phyloP scores from a whole-genome alignment of 441 rosid genomes.

The Erysimum cheiri region DNA sequence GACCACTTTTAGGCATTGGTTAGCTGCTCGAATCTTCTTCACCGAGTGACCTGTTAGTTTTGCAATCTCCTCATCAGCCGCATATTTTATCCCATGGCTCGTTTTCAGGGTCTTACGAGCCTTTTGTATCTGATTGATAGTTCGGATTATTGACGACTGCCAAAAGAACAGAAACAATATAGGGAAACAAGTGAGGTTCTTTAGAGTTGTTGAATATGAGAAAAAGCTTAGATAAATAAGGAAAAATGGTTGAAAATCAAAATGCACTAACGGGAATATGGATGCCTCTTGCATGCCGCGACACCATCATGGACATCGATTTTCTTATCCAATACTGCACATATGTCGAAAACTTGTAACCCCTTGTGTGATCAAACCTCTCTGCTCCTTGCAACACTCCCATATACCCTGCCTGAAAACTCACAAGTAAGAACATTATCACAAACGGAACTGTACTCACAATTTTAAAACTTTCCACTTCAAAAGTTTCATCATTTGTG shows the following conservation, averaged over 20 bases:
- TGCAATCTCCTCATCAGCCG: constrained; percentile 66
- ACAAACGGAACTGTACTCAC: constrained; percentile 14
- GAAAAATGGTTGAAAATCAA: constrained; percentile 25
- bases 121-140: constrained; percentile 64
- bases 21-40: constrained; percentile 71
- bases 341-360: constrained; percentile 85
- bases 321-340: constrained; percentile 87
- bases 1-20: constrained; percentile 69
- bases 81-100: constrained; percentile 56
- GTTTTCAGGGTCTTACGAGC: constrained; percentile 62
- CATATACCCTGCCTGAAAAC: constrained; percentile 68
- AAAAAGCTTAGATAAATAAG: not conserved
- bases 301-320: constrained; percentile 66
- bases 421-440: constrained; percentile 21
- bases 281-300: constrained; percentile 67
- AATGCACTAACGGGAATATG: constrained; percentile 64
- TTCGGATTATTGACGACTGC: constrained; percentile 57
- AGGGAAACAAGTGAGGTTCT: constrained; percentile 29
- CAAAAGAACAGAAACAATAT: constrained; percentile 19
- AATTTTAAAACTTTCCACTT: not conserved
- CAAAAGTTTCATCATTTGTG: constrained; percentile 5
- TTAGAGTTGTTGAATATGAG: constrained; percentile 14
- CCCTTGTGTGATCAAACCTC: constrained; percentile 82
- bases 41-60: constrained; percentile 65
- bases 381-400: constrained; percentile 90